Conservation (phyloP, 2,329 filamentous ascomycete species). For the Hymenoscyphus salicellus region DNA sequence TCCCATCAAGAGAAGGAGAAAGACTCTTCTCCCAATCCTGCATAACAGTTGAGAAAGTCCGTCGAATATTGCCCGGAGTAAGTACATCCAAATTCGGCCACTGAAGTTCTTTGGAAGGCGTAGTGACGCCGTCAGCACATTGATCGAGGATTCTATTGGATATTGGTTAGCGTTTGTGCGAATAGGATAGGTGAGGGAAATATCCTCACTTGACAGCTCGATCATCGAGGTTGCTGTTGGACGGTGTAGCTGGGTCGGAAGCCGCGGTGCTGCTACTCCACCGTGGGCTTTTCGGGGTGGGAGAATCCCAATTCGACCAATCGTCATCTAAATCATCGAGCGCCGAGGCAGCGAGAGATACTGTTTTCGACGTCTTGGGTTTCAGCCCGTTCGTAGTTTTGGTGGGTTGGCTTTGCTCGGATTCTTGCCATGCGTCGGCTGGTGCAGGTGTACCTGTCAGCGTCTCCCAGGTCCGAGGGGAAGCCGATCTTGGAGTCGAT, state of each 20-base stretch:
- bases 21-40: conserved; percentile 86
- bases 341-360: conserved; percentile 28
- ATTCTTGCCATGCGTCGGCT: conserved; percentile 21
- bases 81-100: conserved; percentile 47
- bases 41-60: conserved; percentile 81
- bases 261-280: conserved; percentile 55
- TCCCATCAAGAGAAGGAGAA: conserved; percentile 45
- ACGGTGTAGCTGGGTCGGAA: conserved; percentile 32
- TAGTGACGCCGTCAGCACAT: conserved; percentile 4
- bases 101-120: conserved; percentile 38
- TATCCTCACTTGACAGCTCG: conserved; percentile 29
- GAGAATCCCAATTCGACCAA: conserved; percentile 64
- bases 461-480: conserved; percentile 33
- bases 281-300: conserved; percentile 53
- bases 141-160: not conserved
- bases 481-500: conserved; percentile 24
- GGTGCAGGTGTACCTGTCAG: conserved; percentile 27
- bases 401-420: conserved; percentile 15
- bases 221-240: conserved; percentile 23
- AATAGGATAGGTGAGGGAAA: conserved; percentile 7
- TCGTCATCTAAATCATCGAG: conserved; percentile 50
- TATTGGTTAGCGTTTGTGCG: not conserved
- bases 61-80: conserved; percentile 68
- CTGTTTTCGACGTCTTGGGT: conserved; percentile 23
- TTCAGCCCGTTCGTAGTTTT: conserved; percentile 23